A percentile compares a stretch with the other conserved stretches of the same genome.
Evolutionary conservation across 371 early-diverging fungal genomes (phyloP).

Genomic region (Mucor lusitanicus): DNA sequence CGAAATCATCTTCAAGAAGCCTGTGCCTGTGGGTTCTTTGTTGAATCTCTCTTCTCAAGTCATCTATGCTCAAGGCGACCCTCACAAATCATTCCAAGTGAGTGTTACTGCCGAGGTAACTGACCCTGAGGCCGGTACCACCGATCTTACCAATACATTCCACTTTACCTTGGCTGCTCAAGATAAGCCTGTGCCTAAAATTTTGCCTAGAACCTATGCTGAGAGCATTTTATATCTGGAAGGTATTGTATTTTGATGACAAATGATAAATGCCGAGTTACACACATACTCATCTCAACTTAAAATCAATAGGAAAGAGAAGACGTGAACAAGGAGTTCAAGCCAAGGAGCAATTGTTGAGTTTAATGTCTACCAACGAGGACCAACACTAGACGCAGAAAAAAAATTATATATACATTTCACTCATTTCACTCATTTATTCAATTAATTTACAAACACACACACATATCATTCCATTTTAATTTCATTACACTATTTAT

Average conservation of each 20-base stretch:
- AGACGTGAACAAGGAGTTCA: constrained; percentile 23
- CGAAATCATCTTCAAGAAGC: constrained; percentile 84
- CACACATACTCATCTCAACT: background rate
- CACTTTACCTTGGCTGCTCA: constrained; percentile 74
- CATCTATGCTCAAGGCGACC: constrained; percentile 58
- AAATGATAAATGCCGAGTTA: constrained; percentile 6
- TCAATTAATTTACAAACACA: background rate
- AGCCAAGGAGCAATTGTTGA: constrained; percentile 16
- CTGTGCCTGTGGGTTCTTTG: constrained; percentile 90
- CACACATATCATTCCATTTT: background rate
- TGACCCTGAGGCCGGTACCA: constrained; percentile 58
- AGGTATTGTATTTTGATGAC: constrained; percentile 39
- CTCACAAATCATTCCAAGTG: constrained; percentile 70
- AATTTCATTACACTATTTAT: background rate
- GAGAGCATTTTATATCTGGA: constrained; percentile 79
- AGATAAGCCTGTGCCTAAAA: constrained; percentile 26
- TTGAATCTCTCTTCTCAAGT: constrained; percentile 76
- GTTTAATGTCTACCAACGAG: constrained; percentile 6
- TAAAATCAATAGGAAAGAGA: constrained; percentile 14
- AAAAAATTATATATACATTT: too few relatives aligned
- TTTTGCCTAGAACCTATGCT: constrained; percentile 74
- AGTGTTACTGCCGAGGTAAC: constrained; percentile 79
- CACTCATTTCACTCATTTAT: background rate
- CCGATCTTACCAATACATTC: constrained; percentile 80
- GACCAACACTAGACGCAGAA: constrained; percentile 8